Evolutionary conservation across 2,329 filamentous ascomycete genomes (phyloP).

Genomic region (Fusarium nurragi): DNA sequence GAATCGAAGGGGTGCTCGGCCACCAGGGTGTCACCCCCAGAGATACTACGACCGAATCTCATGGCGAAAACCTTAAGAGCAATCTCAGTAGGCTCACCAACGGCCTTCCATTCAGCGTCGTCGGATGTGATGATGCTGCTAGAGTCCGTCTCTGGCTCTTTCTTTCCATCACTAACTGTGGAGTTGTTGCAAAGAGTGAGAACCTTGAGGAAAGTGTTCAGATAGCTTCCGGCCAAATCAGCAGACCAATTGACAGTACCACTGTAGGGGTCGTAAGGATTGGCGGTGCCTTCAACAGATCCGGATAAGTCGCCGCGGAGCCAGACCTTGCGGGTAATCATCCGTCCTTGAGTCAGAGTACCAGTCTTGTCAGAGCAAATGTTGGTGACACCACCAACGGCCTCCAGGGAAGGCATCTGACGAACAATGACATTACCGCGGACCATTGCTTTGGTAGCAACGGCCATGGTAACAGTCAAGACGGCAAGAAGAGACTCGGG

Average conservation of each 20-base stretch:
- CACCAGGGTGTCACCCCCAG: slow-evolving; percentile 58
- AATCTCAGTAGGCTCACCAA: slow-evolving; percentile 77
- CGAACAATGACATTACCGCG: slow-evolving; percentile 72
- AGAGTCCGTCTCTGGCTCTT: slow-evolving; percentile 57
- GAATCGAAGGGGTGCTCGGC: slow-evolving; percentile 79
- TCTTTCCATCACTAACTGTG: slow-evolving; percentile 59
- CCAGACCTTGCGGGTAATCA: slow-evolving; percentile 72
- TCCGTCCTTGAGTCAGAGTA: slow-evolving; percentile 72
- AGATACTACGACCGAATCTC: slow-evolving; percentile 67
- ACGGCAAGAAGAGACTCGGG: slow-evolving; percentile 75
- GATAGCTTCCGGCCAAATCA: slow-evolving; percentile 51
- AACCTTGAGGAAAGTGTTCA: slow-evolving; percentile 62
- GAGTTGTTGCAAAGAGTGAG: slow-evolving; percentile 71
- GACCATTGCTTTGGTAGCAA: slow-evolving; percentile 72
- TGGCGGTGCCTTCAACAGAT: slow-evolving; percentile 62
- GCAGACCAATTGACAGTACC: slow-evolving; percentile 60
- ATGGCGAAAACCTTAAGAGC: slow-evolving; percentile 78
- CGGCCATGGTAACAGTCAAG: slow-evolving; percentile 75
- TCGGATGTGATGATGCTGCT: slow-evolving; percentile 59
- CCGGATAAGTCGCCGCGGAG: slow-evolving; percentile 64
- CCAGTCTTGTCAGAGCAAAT: slow-evolving; percentile 78
- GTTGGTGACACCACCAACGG: slow-evolving; percentile 74
- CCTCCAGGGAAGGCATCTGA: slow-evolving; percentile 71
- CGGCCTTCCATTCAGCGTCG: slow-evolving; percentile 62
- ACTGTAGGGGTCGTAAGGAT: slow-evolving; percentile 70